phyloP scores from a whole-genome alignment of 208 protist genomes.

The Leishmania guyanensis region DNA sequence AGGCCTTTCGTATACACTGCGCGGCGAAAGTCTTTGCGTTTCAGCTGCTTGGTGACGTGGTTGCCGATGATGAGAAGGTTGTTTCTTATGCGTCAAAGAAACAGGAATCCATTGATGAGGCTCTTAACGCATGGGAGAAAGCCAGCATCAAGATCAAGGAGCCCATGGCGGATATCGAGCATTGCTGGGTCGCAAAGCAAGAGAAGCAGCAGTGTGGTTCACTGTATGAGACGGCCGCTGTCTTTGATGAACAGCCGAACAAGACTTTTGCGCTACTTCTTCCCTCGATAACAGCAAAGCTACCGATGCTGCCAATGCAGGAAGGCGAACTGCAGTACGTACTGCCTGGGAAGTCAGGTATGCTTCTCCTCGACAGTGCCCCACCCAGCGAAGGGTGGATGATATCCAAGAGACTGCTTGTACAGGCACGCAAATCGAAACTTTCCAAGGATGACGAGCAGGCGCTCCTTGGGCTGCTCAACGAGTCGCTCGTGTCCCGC shows the following conservation, averaged over 20 bases:
- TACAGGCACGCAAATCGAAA: conserved; percentile 25
- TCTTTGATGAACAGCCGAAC: conserved; percentile 41
- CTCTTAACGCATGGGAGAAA: conserved; percentile 64
- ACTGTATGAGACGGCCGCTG: conserved; percentile 40
- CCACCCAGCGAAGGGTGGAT: conserved; percentile 41
- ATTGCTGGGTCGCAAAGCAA: conserved; percentile 54
- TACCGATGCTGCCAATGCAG: conserved; percentile 51
- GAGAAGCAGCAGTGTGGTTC: conserved; percentile 51
- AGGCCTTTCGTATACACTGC: conserved; percentile 68
- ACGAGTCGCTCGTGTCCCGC: conserved; percentile 37
- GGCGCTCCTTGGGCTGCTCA: conserved; percentile 39
- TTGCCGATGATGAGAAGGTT: conserved; percentile 48
- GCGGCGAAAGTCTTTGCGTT: conserved; percentile 74
- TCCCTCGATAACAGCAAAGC: conserved; percentile 36
- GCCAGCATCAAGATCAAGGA: conserved; percentile 56
- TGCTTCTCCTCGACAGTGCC: conserved; percentile 53
- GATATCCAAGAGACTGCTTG: conserved; percentile 39
- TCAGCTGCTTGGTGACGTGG: conserved; percentile 48
- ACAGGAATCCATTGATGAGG: conserved; percentile 66
- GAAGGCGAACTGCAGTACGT: conserved; percentile 66
- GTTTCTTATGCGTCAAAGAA: conserved; percentile 41
- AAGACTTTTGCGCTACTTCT: conserved; percentile 37
- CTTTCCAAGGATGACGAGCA: conserved; percentile 48
- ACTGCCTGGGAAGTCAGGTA: conserved; percentile 36
- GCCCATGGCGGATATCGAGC: conserved; percentile 56